phyloP scores from a whole-genome alignment of 2,329 filamentous ascomycete species.

The Clonostachys solani region DNA sequence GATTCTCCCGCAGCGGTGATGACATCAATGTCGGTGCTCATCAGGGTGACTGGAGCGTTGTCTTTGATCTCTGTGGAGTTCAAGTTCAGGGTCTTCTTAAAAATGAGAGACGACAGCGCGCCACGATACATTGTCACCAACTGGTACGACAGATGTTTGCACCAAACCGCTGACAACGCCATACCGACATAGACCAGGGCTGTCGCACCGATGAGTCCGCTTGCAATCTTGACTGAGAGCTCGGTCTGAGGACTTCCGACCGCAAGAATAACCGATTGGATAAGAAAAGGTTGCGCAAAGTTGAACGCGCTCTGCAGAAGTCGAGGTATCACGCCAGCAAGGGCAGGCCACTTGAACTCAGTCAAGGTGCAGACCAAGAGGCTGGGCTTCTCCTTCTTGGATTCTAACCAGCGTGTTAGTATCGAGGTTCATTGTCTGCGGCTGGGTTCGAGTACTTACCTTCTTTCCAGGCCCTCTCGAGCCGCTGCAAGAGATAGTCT shows the following conservation, averaged over 20 bases:
- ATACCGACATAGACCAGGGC: slow-evolving; percentile 34
- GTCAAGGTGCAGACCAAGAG: slow-evolving; percentile 17
- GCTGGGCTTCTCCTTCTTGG: slow-evolving; percentile 7
- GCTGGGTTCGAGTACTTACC: slow-evolving; percentile 4
- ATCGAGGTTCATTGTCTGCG: neutral
- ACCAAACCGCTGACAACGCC: slow-evolving; percentile 23
- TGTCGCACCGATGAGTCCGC: slow-evolving; percentile 34
- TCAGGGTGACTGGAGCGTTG: slow-evolving; percentile 33
- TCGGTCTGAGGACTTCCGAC: slow-evolving; percentile 16
- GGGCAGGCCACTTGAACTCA: slow-evolving; percentile 19
- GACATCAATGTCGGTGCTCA: slow-evolving; percentile 38
- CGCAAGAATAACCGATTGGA: slow-evolving; percentile 24
- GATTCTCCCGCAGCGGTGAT: slow-evolving; percentile 16
- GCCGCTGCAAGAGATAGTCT: slow-evolving; percentile 4
- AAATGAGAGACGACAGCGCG: slow-evolving; percentile 38
- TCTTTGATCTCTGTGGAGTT: slow-evolving; percentile 22
- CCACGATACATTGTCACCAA: slow-evolving; percentile 28
- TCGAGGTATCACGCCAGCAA: slow-evolving; percentile 26
- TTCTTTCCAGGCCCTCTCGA: slow-evolving; percentile 14
- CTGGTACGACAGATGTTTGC: slow-evolving; percentile 27
- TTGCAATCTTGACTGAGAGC: slow-evolving; percentile 17
- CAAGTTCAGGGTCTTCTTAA: slow-evolving; percentile 35
- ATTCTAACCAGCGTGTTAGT: slow-evolving; percentile 1
- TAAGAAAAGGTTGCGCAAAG: slow-evolving; percentile 40
- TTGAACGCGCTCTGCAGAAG: slow-evolving; percentile 31